A percentile compares a stretch with the other conserved stretches of the same genome.
Evolutionary conservation across 345 rosid species (phyloP).

Genomic region (Alliaria petiolata): DNA sequence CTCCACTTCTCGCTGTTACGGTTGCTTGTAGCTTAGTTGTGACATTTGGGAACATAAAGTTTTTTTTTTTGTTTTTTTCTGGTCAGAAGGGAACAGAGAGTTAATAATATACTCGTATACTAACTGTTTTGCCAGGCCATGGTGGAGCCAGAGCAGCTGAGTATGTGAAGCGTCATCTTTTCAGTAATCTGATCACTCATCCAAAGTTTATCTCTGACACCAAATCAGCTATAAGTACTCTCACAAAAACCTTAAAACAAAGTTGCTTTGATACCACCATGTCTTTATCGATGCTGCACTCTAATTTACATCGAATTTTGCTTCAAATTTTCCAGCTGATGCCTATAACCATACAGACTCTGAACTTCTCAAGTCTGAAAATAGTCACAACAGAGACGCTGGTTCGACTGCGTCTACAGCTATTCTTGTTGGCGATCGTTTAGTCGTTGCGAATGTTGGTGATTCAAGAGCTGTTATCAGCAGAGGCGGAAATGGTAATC

Average conservation of each 20-base stretch:
- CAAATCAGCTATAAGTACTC: constrained; percentile 83
- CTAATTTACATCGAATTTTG: no score
- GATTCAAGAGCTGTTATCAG: constrained; percentile 97
- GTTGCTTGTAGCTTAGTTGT: background rate
- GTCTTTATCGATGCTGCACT: background rate
- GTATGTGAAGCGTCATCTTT: constrained; percentile 89
- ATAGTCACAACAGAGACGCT: constrained; percentile 86
- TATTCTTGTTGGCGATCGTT: constrained; percentile 77
- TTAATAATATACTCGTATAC: no score
- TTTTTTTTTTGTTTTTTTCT: no score
- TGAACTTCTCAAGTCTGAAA: constrained; percentile 83
- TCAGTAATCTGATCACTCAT: constrained; percentile 85
- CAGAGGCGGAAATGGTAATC: constrained; percentile 78
- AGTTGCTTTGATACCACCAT: background rate
- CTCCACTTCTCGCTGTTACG: background rate
- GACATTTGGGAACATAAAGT: background rate
- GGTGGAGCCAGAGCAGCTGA: constrained; percentile 99
- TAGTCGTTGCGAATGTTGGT: constrained; percentile 95
- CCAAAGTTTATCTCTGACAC: constrained; percentile 94
- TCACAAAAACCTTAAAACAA: background rate
- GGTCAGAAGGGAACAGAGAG: no score
- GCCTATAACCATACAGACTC: constrained; percentile 87
- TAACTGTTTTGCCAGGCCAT: constrained; percentile 56
- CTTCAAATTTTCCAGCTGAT: constrained; percentile 50
- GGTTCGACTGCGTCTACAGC: constrained; percentile 99